Conservation (phyloP, 2,329 filamentous ascomycete species). For the Chaetothyriales sp. region DNA sequence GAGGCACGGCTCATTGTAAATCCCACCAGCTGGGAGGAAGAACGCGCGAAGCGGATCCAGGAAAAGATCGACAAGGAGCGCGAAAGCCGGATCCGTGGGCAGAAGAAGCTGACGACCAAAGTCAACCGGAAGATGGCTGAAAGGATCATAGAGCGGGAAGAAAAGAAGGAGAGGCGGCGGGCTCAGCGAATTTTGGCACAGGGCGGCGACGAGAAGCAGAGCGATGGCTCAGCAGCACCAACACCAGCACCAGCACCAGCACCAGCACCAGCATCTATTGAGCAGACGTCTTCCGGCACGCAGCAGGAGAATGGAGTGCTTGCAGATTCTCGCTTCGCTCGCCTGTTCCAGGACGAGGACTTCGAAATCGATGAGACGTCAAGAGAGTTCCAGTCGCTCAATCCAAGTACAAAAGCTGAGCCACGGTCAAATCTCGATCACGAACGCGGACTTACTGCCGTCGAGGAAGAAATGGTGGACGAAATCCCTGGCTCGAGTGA, state of each 20-base stretch:
- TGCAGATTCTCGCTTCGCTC: slow-evolving; percentile 71
- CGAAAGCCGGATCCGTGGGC: slow-evolving; percentile 83
- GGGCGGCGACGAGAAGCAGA: slow-evolving; percentile 40
- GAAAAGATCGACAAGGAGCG: slow-evolving; percentile 95
- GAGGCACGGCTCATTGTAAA: slow-evolving; percentile 87
- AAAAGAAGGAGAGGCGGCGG: slow-evolving; percentile 37
- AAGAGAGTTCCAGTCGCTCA: slow-evolving; percentile 73
- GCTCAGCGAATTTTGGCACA: slow-evolving; percentile 38
- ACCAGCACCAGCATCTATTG: background rate
- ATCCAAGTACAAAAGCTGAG: slow-evolving; percentile 58
- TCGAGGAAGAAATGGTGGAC: slow-evolving; percentile 47
- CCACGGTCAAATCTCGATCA: slow-evolving; percentile 19
- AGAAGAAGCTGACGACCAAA: slow-evolving; percentile 80
- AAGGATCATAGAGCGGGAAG: slow-evolving; percentile 45
- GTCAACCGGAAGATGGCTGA: slow-evolving; percentile 65
- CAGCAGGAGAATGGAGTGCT: slow-evolving; percentile 47
- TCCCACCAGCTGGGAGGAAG: slow-evolving; percentile 85
- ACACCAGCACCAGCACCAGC: background rate
- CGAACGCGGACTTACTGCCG: slow-evolving; percentile 45
- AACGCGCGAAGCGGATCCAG: slow-evolving; percentile 77
- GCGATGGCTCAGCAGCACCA: slow-evolving; percentile 18
- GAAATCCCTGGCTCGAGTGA: slow-evolving; percentile 33
- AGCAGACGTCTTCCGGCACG: slow-evolving; percentile 2
- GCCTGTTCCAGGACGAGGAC: slow-evolving; percentile 83
- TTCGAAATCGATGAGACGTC: slow-evolving; percentile 85